Evolutionary conservation across 129 eudicot genomes (phyloP).

Genomic region (Arctium lappa): DNA sequence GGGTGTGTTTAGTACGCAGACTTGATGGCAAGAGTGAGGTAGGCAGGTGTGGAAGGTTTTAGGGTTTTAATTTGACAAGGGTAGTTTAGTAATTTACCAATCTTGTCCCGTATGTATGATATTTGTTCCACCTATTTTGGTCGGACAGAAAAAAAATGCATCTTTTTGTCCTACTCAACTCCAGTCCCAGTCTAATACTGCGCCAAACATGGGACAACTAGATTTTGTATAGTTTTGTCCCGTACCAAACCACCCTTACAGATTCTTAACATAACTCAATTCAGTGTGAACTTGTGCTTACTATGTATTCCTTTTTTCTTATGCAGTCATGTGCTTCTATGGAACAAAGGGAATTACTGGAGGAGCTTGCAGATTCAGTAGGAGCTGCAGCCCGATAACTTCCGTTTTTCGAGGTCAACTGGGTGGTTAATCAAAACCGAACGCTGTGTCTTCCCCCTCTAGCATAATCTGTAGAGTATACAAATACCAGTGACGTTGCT

Average conservation of each 20-base stretch:
- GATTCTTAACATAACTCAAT: not conserved
- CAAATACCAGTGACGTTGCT: not conserved
- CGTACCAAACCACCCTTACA: not conserved
- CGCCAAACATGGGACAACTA: no score
- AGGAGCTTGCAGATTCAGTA: constrained; percentile 83
- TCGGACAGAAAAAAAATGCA: no score
- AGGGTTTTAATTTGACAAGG: no score
- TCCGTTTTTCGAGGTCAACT: not conserved
- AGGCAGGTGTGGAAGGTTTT: not conserved
- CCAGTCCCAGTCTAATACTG: no score
- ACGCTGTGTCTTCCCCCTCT: not conserved
- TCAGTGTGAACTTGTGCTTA: not conserved
- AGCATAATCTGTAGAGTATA: not conserved
- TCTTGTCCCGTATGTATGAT: no score
- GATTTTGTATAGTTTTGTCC: not conserved
- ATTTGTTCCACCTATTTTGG: no score
- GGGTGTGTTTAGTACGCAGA: no score
- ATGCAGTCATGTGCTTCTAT: constrained; percentile 74
- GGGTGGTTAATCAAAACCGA: not conserved
- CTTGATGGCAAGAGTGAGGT: not conserved
- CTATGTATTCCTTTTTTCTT: not conserved
- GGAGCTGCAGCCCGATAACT: constrained; percentile 40
- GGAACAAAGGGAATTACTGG: constrained; percentile 90
- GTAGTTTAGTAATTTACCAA: no score
- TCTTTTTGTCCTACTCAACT: no score